Conservation (phyloP, 2,329 filamentous ascomycete species). For the Dactylonectria estremocensis region DNA sequence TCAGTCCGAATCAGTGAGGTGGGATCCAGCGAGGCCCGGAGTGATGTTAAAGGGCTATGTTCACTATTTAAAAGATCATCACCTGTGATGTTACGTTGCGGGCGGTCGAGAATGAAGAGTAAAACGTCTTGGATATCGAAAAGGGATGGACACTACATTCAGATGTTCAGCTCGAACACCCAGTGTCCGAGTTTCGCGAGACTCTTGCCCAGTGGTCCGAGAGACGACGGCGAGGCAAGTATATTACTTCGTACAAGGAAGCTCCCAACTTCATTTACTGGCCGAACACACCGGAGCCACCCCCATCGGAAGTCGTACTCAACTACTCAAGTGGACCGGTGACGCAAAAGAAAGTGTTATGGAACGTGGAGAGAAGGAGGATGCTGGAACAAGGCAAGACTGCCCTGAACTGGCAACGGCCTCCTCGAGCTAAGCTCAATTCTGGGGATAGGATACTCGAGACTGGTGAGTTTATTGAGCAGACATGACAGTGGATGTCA, state of each 20-base stretch:
- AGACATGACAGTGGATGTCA: too few relatives aligned
- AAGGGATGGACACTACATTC: slow-evolving; percentile 51
- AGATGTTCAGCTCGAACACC: slow-evolving; percentile 51
- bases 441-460: slow-evolving; percentile 9
- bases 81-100: slow-evolving; percentile 49
- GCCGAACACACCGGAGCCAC: slow-evolving; percentile 27
- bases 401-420: slow-evolving; percentile 32
- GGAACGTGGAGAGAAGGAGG: slow-evolving; percentile 13
- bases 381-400: slow-evolving; percentile 16
- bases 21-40: slow-evolving; percentile 34
- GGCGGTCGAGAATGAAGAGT: slow-evolving; percentile 42
- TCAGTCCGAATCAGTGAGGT: slow-evolving; percentile 40
- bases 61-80: slow-evolving; percentile 57
- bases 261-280: slow-evolving; percentile 43
- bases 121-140: slow-evolving; percentile 38
- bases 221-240: not conserved
- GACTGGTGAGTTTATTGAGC: slow-evolving; percentile 11
- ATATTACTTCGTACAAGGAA: slow-evolving; percentile 29
- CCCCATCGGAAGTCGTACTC: not conserved
- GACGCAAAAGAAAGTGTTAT: slow-evolving; percentile 4
- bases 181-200: slow-evolving; percentile 49
- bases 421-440: slow-evolving; percentile 11
- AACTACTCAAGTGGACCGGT: slow-evolving; percentile 2
- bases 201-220: slow-evolving; percentile 48
- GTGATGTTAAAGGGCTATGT: slow-evolving; percentile 55